Percentiles rank a stretch among this genome's conserved stretches.
These are phyloP conservation scores for Plantago major DNA, from an alignment of 257 asterid species.

Conservation along the genomic window DNA sequence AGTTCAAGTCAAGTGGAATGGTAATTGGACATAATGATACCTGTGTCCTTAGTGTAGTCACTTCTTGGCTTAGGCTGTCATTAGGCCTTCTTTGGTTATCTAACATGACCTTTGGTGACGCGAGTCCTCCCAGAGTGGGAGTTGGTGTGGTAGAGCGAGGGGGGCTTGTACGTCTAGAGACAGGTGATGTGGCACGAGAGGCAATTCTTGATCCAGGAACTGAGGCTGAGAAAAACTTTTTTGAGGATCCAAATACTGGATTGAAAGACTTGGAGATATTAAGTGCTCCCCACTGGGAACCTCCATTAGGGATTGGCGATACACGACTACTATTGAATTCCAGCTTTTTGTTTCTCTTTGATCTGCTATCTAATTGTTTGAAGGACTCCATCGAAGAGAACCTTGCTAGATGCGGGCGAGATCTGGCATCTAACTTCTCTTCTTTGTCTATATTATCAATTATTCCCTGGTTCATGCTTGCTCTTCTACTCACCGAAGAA, in stretches of 20 bases:
- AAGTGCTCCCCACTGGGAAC: constrained; percentile 61
- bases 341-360: constrained; percentile 60
- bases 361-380: constrained; percentile 54
- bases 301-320: constrained; percentile 73
- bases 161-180: constrained; percentile 76
- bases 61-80: constrained; percentile 66
- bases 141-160: constrained; percentile 94
- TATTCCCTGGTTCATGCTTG: constrained; percentile 50
- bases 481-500: constrained; percentile 56
- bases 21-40: constrained; percentile 27
- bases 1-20: constrained; percentile 11
- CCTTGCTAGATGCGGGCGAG: constrained; percentile 63
- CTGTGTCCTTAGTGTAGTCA: constrained; percentile 68
- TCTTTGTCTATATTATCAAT: constrained; percentile 48
- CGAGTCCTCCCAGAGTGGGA: constrained; percentile 79
- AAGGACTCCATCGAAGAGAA: constrained; percentile 68
- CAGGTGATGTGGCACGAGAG: constrained; percentile 93
- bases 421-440: constrained; percentile 44
- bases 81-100: constrained; percentile 50
- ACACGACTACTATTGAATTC: constrained; percentile 78
- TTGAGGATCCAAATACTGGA: constrained; percentile 77
- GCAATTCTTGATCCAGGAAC: constrained; percentile 92
- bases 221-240: constrained; percentile 79
- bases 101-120: constrained; percentile 53
- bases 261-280: constrained; percentile 63